phyloP scores from a whole-genome alignment of 1,284 basidiomycete species.

The Puccinia polysora region DNA sequence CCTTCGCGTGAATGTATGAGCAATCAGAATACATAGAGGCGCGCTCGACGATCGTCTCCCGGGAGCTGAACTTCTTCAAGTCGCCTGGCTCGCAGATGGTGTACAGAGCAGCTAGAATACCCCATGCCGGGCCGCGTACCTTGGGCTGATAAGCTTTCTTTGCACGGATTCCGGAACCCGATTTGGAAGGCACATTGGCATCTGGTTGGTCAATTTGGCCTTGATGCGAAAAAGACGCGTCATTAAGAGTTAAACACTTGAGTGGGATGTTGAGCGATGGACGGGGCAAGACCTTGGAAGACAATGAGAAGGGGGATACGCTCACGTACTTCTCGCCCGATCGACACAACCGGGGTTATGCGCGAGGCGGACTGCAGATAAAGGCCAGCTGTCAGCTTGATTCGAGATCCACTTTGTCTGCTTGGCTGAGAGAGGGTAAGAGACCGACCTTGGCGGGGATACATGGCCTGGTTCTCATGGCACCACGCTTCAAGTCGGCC shows the following conservation, averaged over 20 bases:
- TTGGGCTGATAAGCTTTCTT: constrained; percentile 50
- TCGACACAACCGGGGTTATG: too few species aligned
- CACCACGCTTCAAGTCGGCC: constrained; percentile 9
- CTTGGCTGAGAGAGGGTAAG: too few species aligned
- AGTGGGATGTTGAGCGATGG: background rate
- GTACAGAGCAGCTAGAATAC: constrained; percentile 50
- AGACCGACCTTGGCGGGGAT: constrained; percentile 11
- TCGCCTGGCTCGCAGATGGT: constrained; percentile 44
- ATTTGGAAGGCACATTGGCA: background rate
- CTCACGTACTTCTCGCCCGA: too few species aligned
- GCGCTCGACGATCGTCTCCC: constrained; percentile 26
- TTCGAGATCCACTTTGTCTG: too few species aligned
- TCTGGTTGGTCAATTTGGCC: background rate
- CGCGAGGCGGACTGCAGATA: too few species aligned
- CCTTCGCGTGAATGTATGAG: background rate
- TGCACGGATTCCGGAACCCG: background rate
- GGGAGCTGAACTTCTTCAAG: constrained; percentile 34
- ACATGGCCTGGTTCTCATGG: background rate
- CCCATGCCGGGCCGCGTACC: constrained; percentile 50
- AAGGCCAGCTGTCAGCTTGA: too few species aligned
- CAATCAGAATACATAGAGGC: constrained; percentile 22
- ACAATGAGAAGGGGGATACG: too few species aligned
- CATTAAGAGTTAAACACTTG: background rate
- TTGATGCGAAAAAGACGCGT: background rate
- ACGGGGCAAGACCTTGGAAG: background rate